phyloP scores from a whole-genome alignment of 371 early-diverging fungal genomes.

The Gilbertella persicaria region DNA sequence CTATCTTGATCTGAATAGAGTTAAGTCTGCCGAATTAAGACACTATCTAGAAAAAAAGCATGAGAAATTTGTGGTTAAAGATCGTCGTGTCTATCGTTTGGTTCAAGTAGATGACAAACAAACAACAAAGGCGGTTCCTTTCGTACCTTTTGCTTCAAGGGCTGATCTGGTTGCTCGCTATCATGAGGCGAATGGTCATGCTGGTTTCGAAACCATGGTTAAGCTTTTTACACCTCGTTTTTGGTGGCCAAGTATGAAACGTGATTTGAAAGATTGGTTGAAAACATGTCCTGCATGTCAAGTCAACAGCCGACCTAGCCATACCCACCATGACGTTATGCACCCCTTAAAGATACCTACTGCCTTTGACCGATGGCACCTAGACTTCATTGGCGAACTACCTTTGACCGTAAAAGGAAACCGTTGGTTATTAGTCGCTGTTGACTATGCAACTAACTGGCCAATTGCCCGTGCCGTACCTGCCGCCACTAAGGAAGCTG shows the following conservation, averaged over 20 bases:
- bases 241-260: constrained; percentile 28
- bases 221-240: background rate
- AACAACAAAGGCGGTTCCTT: too few relatives aligned
- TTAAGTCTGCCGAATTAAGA: too few relatives aligned
- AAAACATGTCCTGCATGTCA: constrained; percentile 12
- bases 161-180: constrained; percentile 4
- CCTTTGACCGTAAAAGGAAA: constrained; percentile 19
- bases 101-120: too few relatives aligned
- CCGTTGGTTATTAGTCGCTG: constrained; percentile 30
- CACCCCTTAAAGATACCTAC: constrained; percentile 1
- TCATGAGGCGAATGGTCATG: constrained; percentile 13
- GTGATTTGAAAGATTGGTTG: constrained; percentile 11
- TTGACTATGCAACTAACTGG: constrained; percentile 48
- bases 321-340: background rate
- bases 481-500: constrained; percentile 17
- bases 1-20: background rate
- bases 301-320: background rate
- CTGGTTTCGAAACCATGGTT: background rate
- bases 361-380: constrained; percentile 23
- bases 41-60: too few relatives aligned
- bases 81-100: too few relatives aligned
- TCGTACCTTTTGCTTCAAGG: constrained; percentile 4
- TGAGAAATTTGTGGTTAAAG: too few relatives aligned
- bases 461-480: constrained; percentile 25
- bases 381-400: constrained; percentile 31